phyloP scores from a whole-genome alignment of 768 basidiomycete genomes.

The Rhodotorula diobovata region DNA sequence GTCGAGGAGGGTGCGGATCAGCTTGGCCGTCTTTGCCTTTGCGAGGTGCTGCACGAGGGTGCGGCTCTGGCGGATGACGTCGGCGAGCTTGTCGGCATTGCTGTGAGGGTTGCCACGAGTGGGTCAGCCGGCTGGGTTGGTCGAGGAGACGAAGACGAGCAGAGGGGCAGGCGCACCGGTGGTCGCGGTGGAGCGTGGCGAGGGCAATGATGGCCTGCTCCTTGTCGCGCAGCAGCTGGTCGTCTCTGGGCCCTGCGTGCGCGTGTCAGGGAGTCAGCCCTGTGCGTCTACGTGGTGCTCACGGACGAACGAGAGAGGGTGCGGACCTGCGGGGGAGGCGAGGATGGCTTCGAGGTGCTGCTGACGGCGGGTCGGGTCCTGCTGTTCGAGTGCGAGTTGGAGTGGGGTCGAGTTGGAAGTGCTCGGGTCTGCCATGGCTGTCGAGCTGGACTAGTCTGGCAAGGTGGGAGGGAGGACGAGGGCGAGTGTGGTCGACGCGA shows the following conservation, averaged over 20 bases:
- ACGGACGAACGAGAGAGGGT: slow-evolving; percentile 44
- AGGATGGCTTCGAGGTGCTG: slow-evolving; percentile 1
- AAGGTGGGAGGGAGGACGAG: neutral
- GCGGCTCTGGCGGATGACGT: slow-evolving; percentile 76
- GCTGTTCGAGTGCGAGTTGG: neutral
- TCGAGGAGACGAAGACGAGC: neutral
- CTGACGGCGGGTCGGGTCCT: neutral
- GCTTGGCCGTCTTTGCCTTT: slow-evolving; percentile 94
- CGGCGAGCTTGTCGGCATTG: slow-evolving; percentile 76
- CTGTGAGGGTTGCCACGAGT: slow-evolving; percentile 49
- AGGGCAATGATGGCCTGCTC: slow-evolving; percentile 79
- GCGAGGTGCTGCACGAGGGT: slow-evolving; percentile 89
- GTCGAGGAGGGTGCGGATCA: slow-evolving; percentile 89
- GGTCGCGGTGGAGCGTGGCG: slow-evolving; percentile 78
- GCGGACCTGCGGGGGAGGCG: slow-evolving; percentile 40
- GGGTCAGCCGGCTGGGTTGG: neutral
- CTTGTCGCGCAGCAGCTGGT: slow-evolving; percentile 68
- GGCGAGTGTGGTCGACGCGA: neutral
- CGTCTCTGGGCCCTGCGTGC: slow-evolving; percentile 40
- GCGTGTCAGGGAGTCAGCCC: neutral
- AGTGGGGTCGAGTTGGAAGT: neutral
- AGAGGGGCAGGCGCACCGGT: slow-evolving; percentile 49
- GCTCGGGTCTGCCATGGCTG: neutral
- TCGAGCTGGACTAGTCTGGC: neutral
- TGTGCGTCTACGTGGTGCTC: no score